Conservation (phyloP, 1,284 basidiomycete genomes). For the Tranzscheliella williamsii region DNA sequence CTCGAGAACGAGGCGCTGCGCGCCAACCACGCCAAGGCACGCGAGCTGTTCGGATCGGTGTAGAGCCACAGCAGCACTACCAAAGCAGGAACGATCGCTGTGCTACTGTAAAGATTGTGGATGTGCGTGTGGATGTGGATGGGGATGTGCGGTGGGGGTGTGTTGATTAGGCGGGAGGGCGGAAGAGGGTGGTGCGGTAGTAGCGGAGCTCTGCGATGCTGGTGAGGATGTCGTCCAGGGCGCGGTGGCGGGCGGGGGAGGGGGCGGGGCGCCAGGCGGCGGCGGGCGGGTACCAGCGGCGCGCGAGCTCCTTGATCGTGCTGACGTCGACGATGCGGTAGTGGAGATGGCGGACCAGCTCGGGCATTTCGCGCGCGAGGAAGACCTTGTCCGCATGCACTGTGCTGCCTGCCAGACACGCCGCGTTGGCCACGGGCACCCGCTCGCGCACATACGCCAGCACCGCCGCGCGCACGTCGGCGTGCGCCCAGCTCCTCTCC, state of each 20-base stretch:
- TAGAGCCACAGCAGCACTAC: too few species aligned
- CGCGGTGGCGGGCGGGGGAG: slow-evolving; percentile 64
- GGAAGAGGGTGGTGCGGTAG: slow-evolving; percentile 62
- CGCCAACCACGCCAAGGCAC: slow-evolving; percentile 30
- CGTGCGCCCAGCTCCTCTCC: slow-evolving; percentile 53
- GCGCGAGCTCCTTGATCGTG: slow-evolving; percentile 78
- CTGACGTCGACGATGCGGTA: slow-evolving; percentile 65
- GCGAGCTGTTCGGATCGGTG: too few species aligned
- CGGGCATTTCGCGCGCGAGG: slow-evolving; percentile 74
- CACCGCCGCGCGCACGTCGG: slow-evolving; percentile 61
- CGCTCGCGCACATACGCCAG: slow-evolving; percentile 64
- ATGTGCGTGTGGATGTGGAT: too few species aligned
- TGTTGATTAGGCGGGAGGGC: background rate
- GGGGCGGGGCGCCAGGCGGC: slow-evolving; percentile 32
- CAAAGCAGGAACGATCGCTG: too few species aligned
- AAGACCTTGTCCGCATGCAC: slow-evolving; percentile 78
- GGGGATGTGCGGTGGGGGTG: background rate
- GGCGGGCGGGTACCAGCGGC: slow-evolving; percentile 72
- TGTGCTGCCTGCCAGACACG: slow-evolving; percentile 77
- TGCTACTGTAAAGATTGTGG: too few species aligned
- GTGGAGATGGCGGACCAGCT: slow-evolving; percentile 63
- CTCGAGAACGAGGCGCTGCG: slow-evolving; percentile 51
- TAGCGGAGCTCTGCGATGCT: slow-evolving; percentile 69
- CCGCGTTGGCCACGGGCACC: slow-evolving; percentile 64
- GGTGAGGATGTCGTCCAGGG: slow-evolving; percentile 74